phyloP scores from a whole-genome alignment of 768 basidiomycete genomes.

The Russula dissimulans region DNA sequence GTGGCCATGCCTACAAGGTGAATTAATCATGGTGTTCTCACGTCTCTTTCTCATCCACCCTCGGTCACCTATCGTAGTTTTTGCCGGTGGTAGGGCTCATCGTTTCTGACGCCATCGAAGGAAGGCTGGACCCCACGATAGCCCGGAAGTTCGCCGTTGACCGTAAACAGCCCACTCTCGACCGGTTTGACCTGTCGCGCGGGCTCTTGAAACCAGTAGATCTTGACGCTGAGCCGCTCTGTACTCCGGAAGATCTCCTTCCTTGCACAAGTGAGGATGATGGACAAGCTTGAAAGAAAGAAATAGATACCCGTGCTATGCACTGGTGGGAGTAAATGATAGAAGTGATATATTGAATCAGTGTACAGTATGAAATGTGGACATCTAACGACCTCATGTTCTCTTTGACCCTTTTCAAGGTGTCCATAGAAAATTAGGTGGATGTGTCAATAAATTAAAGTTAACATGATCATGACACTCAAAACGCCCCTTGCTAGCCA shows the following conservation, averaged over 20 bases:
- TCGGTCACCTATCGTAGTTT: constrained; percentile 43
- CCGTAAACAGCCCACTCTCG: constrained; percentile 30
- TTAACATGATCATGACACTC: no score
- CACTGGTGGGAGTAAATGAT: no score
- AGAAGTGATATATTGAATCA: no score
- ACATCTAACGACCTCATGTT: no score
- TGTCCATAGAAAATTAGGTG: no score
- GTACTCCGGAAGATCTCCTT: constrained; percentile 13
- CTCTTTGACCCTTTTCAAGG: no score
- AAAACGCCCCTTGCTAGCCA: no score
- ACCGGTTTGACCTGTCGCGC: constrained; percentile 31
- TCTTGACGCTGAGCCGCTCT: constrained; percentile 5
- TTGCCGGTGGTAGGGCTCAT: constrained; percentile 75
- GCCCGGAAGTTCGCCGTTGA: constrained; percentile 55
- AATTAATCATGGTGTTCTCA: background rate
- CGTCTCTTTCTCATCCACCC: background rate
- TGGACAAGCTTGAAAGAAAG: background rate
- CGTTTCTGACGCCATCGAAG: constrained; percentile 64
- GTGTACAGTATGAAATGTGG: no score
- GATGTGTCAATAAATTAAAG: no score
- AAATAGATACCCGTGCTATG: no score
- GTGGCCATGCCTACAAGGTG: constrained; percentile 85
- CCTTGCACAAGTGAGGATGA: constrained; percentile 19
- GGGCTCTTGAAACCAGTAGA: background rate
- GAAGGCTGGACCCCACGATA: constrained; percentile 44